phyloP scores from a whole-genome alignment of 2,329 filamentous ascomycete species.

The Aschersonia sp. region DNA sequence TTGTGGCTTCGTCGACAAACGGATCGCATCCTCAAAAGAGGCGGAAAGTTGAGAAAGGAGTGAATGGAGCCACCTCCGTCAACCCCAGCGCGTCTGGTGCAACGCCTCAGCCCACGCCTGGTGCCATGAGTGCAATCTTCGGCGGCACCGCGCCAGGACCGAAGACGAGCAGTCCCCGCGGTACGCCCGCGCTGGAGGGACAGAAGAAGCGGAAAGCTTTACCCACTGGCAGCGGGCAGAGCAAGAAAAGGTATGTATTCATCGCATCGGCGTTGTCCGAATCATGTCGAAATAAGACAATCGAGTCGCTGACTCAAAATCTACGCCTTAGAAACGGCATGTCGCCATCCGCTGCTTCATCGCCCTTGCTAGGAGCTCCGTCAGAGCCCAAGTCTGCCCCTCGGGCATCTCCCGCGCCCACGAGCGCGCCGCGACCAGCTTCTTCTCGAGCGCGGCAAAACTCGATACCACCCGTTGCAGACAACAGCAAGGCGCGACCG shows the following conservation, averaged over 20 bases:
- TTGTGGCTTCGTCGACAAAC: conserved; percentile 40
- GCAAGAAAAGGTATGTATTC: conserved; percentile 60
- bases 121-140: conserved; percentile 49
- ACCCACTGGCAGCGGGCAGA: conserved; percentile 49
- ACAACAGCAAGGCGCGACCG: conserved; percentile 13
- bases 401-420: conserved; percentile 46
- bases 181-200: conserved; percentile 51
- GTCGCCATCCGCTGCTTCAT: conserved; percentile 60
- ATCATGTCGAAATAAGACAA: too few relatives aligned
- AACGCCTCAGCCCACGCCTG: neutral
- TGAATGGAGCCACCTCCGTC: conserved; percentile 20
- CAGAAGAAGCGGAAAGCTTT: conserved; percentile 60
- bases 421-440: conserved; percentile 41
- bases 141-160: conserved; percentile 38
- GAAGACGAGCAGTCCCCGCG: conserved; percentile 50
- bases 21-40: conserved; percentile 52
- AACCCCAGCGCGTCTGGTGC: neutral
- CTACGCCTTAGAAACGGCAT: conserved; percentile 25
- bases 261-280: neutral
- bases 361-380: conserved; percentile 57
- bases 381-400: conserved; percentile 40
- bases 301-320: conserved; percentile 11
- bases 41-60: conserved; percentile 63
- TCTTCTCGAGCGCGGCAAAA: conserved; percentile 64
- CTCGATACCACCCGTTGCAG: conserved; percentile 46